Percentiles rank a stretch among this genome's conserved stretches.
These are phyloP conservation scores for Poa annua DNA, from an alignment of 176 grass and related monocot genomes.

Conservation along the genomic window DNA sequence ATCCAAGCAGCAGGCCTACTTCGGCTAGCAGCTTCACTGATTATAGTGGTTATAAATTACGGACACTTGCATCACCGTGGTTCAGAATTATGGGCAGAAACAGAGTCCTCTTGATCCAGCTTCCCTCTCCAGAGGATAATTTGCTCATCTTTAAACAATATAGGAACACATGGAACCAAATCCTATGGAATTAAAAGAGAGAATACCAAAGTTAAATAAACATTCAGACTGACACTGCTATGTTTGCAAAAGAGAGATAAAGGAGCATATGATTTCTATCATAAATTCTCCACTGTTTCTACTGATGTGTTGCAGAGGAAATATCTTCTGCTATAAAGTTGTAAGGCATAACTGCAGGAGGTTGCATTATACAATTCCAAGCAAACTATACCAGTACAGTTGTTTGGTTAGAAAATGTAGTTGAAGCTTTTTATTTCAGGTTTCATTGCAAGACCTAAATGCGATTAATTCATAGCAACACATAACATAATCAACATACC, in stretches of 20 bases:
- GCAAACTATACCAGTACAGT: not conserved
- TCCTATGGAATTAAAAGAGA: constrained; percentile 44
- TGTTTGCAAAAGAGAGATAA: not conserved
- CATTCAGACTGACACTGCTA: not conserved
- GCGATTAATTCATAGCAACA: not conserved
- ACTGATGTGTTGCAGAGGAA: not conserved
- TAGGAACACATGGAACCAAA: constrained; percentile 70
- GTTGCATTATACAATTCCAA: not conserved
- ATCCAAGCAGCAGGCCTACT: not conserved
- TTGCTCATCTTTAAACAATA: constrained; percentile 76
- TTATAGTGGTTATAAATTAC: not conserved
- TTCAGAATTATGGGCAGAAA: not conserved
- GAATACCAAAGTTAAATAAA: not conserved
- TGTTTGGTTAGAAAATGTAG: not conserved
- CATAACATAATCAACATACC: constrained; percentile 50
- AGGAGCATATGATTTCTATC: not conserved
- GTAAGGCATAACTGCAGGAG: not conserved
- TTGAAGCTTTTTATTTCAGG: not conserved
- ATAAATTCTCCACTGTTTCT: not conserved
- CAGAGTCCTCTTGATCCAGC: constrained; percentile 4
- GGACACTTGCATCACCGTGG: constrained; percentile 14
- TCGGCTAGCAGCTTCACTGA: constrained; percentile 5
- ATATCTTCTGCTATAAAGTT: not conserved
- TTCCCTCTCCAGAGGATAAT: constrained; percentile 76
- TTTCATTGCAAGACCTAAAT: not conserved